These are phyloP conservation scores for Ceratobasidium sp. DNA, from an alignment of 1,284 basidiomycete genomes.

Conservation along the genomic window DNA sequence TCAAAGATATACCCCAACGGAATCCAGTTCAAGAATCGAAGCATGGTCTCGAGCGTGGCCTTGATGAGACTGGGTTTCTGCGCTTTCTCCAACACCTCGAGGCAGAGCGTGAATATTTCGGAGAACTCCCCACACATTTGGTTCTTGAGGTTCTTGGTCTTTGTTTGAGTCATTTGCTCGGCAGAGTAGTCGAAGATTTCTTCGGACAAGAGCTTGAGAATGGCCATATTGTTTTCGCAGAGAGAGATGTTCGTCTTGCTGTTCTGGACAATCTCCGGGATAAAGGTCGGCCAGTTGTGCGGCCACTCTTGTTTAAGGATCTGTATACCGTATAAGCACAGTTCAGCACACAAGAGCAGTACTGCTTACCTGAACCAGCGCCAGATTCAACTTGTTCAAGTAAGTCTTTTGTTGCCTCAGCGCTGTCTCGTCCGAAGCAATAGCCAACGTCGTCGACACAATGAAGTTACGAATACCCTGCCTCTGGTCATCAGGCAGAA, in stretches of 20 bases:
- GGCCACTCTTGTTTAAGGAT: conserved; percentile 99
- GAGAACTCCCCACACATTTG: conserved; percentile 98
- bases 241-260: conserved; percentile 96
- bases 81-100: conserved; percentile 97
- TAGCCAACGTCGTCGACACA: conserved; percentile 91
- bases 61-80: conserved; percentile 95
- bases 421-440: conserved; percentile 86
- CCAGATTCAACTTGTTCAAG: conserved; percentile 96
- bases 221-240: conserved; percentile 99
- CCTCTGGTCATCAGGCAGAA: conserved; percentile 91
- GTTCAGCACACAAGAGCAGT: conserved; percentile 14
- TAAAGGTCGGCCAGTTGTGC: conserved; percentile 98
- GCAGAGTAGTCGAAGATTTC: conserved; percentile 99
- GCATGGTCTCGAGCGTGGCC: conserved; percentile 93
- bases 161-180: conserved; percentile 98
- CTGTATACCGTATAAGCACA: conserved; percentile 58
- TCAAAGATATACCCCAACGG: conserved; percentile 99
- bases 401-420: conserved; percentile 92
- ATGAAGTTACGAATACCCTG: conserved; percentile 98
- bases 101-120: conserved; percentile 95
- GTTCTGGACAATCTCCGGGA: conserved; percentile 96
- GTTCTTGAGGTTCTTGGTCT: conserved; percentile 97
- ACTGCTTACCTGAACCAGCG: conserved; percentile 84
- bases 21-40: conserved; percentile 99
- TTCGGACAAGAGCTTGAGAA: conserved; percentile 96